phyloP scores from a whole-genome alignment of 768 basidiomycete genomes.

The Pholiota molesta region DNA sequence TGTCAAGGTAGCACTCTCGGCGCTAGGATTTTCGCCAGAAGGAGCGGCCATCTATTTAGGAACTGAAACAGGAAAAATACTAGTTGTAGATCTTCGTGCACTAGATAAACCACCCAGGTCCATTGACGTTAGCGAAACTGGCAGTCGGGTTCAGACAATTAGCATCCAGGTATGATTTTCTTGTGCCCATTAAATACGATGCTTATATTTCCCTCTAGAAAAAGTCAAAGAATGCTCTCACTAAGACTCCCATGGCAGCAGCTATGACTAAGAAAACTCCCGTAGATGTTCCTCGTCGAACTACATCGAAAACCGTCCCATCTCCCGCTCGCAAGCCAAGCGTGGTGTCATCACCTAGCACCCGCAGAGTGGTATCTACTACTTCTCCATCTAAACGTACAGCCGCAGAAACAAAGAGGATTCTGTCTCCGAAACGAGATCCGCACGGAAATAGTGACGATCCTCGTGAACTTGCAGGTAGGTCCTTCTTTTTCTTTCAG shows the following conservation, averaged over 20 bases:
- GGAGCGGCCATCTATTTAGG: slow-evolving; percentile 70
- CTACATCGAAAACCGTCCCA: slow-evolving; percentile 21
- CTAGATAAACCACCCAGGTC: slow-evolving; percentile 66
- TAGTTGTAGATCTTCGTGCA: slow-evolving; percentile 64
- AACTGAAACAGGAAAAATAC: slow-evolving; percentile 63
- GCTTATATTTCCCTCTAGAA: slow-evolving; percentile 13
- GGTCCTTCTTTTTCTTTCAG: slow-evolving; percentile 7
- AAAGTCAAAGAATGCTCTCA: slow-evolving; percentile 18
- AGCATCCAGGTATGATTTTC: slow-evolving; percentile 50
- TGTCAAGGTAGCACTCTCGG: slow-evolving; percentile 55
- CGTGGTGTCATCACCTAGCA: slow-evolving; percentile 23
- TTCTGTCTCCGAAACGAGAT: slow-evolving; percentile 43
- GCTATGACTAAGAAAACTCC: slow-evolving; percentile 17
- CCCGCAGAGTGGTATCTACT: slow-evolving; percentile 26
- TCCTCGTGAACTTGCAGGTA: slow-evolving; percentile 31
- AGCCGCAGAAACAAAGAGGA: slow-evolving; percentile 26
- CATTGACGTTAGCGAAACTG: slow-evolving; percentile 51
- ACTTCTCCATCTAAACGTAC: slow-evolving; percentile 11
- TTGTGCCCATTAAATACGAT: not conserved
- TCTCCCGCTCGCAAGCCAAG: slow-evolving; percentile 24
- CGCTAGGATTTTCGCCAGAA: slow-evolving; percentile 69
- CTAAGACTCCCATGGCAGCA: slow-evolving; percentile 12
- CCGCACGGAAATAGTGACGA: slow-evolving; percentile 36
- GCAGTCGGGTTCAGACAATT: slow-evolving; percentile 52
- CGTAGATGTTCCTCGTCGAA: slow-evolving; percentile 16